phyloP scores from a whole-genome alignment of 805 yeast species.

The Myxozyma vanderwaltii region DNA sequence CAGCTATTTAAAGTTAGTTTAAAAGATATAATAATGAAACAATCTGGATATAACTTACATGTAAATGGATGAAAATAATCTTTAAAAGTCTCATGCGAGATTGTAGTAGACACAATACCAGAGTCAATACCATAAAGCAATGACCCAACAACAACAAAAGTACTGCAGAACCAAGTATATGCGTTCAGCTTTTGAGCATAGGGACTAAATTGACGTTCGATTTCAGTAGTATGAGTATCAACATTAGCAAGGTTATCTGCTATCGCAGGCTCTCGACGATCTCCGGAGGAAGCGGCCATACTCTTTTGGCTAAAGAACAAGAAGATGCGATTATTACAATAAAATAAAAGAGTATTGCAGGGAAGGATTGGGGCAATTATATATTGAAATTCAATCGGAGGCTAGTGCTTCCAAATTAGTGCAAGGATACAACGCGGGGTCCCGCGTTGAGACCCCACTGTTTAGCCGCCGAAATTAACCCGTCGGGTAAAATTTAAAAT shows the following conservation, averaged over 20 bases:
- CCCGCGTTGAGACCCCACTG: too few species aligned
- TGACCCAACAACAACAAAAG: constrained; percentile 26
- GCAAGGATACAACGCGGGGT: too few species aligned
- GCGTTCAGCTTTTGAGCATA: constrained; percentile 19
- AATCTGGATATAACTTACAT: not conserved
- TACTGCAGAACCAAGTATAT: constrained; percentile 20
- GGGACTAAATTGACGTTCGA: not conserved
- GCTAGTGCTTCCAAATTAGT: too few species aligned
- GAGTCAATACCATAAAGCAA: constrained; percentile 32
- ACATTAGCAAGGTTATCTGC: constrained; percentile 39
- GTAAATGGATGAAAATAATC: constrained; percentile 25
- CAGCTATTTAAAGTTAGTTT: not conserved
- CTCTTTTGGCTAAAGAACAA: too few species aligned
- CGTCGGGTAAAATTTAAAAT: too few species aligned
- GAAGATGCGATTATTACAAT: too few species aligned
- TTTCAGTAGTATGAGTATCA: not conserved
- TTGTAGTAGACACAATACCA: constrained; percentile 30
- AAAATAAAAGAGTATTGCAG: too few species aligned
- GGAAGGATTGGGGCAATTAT: too few species aligned
- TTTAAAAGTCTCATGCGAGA: constrained; percentile 20
- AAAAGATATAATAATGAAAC: not conserved
- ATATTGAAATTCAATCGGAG: too few species aligned
- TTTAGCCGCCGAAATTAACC: too few species aligned
- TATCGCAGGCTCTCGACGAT: too few species aligned
- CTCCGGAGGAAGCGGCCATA: too few species aligned